Base-by-base conservation (phyloP, 1,284 basidiomycete species). In the Neonothopanus nambi region DNA sequence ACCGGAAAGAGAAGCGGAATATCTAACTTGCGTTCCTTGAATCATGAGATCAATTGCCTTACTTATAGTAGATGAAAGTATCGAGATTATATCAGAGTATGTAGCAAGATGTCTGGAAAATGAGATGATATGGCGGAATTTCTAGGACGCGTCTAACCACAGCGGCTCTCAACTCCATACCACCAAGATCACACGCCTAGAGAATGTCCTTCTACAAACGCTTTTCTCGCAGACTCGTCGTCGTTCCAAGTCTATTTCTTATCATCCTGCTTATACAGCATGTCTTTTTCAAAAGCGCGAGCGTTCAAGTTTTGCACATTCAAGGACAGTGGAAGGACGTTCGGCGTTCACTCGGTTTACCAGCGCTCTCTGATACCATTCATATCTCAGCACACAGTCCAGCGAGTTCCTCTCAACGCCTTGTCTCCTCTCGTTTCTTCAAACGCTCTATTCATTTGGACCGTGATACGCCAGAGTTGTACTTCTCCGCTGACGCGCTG, bases 271-370 rank as follows among this genome's bases (percentile, higher is more conserved):
- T 41, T 18, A 43, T 54, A 18, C 52, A 54, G 13, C 52, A 48
- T 23, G 21, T 54, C 39, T 54, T n/a, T n/a, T n/a, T 54, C 39
- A 43, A 42, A 7, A 12, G 21, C 33, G 7, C 26, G 3, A 54
- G 15, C 37, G 33, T 42, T 18, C 52, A 39, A 48, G 30, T 24
- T 17, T n/a, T 45, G 18, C 45, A n/a, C 20, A 52, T 58, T 15
- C 38, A 49, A 26, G 57, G 57, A 17, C 52, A 54, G 38, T 58
- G 57, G 53, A 58, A 58, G 35, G 38, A 43, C 13, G 30, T 58
- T n/a, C 48, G 49, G 44, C 53, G 42, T 26, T 30, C 51, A 18
- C 45, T 58, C 2, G 53, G 45, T 8, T 17, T 58, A 23, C 45
- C 52, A 21, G 8, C 39, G 9, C 37, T 52, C 28, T 45, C 24